These are phyloP conservation scores for Ceratobasidium sp. DNA, from an alignment of 1,284 basidiomycete species.

Conservation along the genomic window DNA sequence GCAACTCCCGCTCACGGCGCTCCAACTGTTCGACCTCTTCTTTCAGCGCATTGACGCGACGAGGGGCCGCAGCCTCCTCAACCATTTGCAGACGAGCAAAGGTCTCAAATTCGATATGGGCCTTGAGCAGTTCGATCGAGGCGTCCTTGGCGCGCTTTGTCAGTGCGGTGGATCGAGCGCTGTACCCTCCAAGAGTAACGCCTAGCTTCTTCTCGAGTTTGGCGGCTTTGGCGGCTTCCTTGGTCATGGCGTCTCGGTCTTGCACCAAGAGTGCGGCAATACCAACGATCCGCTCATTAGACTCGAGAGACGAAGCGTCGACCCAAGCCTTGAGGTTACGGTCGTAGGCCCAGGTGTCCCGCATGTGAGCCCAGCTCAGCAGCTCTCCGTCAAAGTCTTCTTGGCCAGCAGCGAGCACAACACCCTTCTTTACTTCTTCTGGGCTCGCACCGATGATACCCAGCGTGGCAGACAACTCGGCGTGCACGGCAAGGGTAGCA, in stretches of 20 bases:
- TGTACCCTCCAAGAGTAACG: slow-evolving; percentile 91
- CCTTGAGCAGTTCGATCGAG: slow-evolving; percentile 75
- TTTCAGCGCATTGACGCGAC: slow-evolving; percentile 75
- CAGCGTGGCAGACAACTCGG: slow-evolving; percentile 80
- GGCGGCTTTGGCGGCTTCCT: slow-evolving; percentile 79
- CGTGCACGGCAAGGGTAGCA: slow-evolving; percentile 79
- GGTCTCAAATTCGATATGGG: slow-evolving; percentile 77
- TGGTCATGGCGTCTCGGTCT: slow-evolving; percentile 79
- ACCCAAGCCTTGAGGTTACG: slow-evolving; percentile 72
- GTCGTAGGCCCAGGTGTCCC: slow-evolving; percentile 72
- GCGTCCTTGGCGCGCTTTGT: slow-evolving; percentile 72
- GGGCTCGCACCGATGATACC: slow-evolving; percentile 88
- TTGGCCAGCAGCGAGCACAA: slow-evolving; percentile 69
- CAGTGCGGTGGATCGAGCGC: slow-evolving; percentile 78
- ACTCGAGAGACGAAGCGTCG: slow-evolving; percentile 66
- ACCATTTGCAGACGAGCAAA: slow-evolving; percentile 77
- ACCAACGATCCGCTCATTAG: slow-evolving; percentile 71
- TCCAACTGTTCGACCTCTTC: slow-evolving; percentile 87
- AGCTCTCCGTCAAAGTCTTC: slow-evolving; percentile 66
- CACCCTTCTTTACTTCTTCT: slow-evolving; percentile 78
- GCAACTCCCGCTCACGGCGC: slow-evolving; percentile 77
- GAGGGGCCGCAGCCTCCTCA: slow-evolving; percentile 79
- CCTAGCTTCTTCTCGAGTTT: slow-evolving; percentile 94
- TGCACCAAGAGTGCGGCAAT: slow-evolving; percentile 71
- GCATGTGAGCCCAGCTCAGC: slow-evolving; percentile 74